phyloP scores from a whole-genome alignment of 2,329 filamentous ascomycete genomes.

The Diaporthe aspalathi region DNA sequence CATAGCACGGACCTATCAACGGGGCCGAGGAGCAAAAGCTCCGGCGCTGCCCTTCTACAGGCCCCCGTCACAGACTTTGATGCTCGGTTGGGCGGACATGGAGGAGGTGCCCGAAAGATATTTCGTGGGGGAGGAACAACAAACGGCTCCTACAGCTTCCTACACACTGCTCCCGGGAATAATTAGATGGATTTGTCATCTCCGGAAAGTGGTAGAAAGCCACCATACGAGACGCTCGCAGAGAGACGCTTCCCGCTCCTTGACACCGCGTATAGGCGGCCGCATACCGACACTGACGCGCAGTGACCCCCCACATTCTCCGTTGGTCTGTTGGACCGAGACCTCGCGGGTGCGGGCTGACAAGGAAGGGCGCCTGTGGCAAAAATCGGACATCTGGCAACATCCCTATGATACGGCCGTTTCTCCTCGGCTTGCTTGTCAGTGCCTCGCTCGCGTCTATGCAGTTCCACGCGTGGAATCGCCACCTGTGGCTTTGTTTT shows the following conservation, averaged over 20 bases:
- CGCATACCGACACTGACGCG: constrained; percentile 2
- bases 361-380: constrained; percentile 32
- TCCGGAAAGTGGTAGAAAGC: constrained; percentile 19
- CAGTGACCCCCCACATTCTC: constrained; percentile 27
- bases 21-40: constrained; percentile 51
- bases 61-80: constrained; percentile 29
- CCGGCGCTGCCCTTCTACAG: constrained; percentile 45
- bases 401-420: constrained; percentile 22
- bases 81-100: constrained; percentile 30
- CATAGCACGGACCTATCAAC: constrained; percentile 47
- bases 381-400: constrained; percentile 19
- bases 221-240: constrained; percentile 4
- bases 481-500: constrained; percentile 22
- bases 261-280: neutral
- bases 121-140: constrained; percentile 21
- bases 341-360: constrained; percentile 20
- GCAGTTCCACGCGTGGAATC: neutral
- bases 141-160: neutral
- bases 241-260: neutral
- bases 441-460: constrained; percentile 25
- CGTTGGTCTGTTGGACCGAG: constrained; percentile 2
- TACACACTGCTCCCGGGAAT: neutral
- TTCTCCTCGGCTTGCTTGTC: constrained; percentile 32
- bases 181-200: constrained; percentile 17
- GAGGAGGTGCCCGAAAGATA: constrained; percentile 44